Conservation (phyloP, 371 early-diverging fungal genomes). For the Zancudomyces culisetae region DNA sequence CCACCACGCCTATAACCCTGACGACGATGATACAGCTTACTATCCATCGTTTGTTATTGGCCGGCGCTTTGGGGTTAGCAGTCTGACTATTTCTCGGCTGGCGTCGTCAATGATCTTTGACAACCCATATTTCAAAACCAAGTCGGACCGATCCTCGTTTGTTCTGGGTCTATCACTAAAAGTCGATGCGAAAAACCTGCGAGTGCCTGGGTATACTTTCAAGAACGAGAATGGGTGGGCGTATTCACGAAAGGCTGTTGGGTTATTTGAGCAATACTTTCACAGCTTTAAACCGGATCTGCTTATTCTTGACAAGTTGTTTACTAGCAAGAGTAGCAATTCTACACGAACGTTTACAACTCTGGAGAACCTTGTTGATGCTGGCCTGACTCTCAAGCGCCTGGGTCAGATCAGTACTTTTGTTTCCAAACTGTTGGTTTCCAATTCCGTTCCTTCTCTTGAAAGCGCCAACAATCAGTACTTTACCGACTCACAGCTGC, state of each 20-base stretch:
- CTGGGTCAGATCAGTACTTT: too few species aligned
- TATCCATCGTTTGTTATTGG: conserved; percentile 41
- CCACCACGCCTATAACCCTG: background rate
- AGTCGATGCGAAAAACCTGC: conserved; percentile 64
- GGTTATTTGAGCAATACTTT: conserved; percentile 47
- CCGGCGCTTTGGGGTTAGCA: conserved; percentile 34
- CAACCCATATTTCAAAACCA: conserved; percentile 20
- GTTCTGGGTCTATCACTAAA: conserved; percentile 78
- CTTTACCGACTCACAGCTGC: too few species aligned
- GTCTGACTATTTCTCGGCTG: conserved; percentile 53
- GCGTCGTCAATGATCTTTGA: conserved; percentile 56
- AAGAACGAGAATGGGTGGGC: conserved; percentile 66
- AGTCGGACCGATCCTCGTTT: conserved; percentile 26
- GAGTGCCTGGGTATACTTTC: conserved; percentile 69
- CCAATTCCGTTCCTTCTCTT: too few species aligned
- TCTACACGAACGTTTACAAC: background rate
- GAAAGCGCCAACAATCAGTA: too few species aligned
- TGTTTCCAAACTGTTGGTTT: too few species aligned
- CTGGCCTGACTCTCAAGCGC: background rate
- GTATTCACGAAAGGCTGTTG: conserved; percentile 54
- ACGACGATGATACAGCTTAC: conserved; percentile 22
- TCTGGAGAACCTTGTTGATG: background rate
- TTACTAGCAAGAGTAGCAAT: background rate
- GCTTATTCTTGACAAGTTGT: background rate
- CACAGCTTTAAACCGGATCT: conserved; percentile 34